Base-by-base conservation (phyloP, 192 early-diverging fungal genomes). In the Lobosporangium transversale region DNA sequence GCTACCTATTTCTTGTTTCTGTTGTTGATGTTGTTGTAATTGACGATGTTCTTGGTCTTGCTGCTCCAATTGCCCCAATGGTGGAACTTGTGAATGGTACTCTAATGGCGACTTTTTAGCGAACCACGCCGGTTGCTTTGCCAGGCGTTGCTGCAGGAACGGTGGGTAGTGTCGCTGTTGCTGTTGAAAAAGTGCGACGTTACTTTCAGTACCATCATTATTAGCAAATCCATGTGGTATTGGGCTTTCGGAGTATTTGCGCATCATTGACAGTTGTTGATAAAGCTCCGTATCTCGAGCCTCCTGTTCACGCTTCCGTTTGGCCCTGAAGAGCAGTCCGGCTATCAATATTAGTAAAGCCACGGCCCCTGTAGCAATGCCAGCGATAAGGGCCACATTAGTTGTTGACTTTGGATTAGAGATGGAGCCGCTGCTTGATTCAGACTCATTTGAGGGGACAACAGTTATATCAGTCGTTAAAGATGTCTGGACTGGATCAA, bases 71-170 rank as follows among this genome's bases (percentile, higher is more conserved):
- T 55, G 53, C 3, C 26, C 47, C 0, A 62, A 33, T 31, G 69
- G 35, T 29, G 69, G 61, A 0, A 51, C 52, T 23, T 67, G 73
- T 14, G 17, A 54, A 15, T 76, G 56, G 33, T 66, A 66, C 42
- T 75, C 71, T 0, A 75, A 40, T 9, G 71, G 71, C 8, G 64
- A 76, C 30, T 76, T 76, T 49, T 60, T 26, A 1, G 43, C 27
- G 44, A 76, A 62, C 63, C 63, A 76, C 4, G 51, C 73, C 2
- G 73, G 59, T n/a, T 62, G 73, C 36, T 44, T 62, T 18, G 18
- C 26, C 8, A 52, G 10, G n/a, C n/a, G n/a, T n/a, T n/a, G n/a
- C n/a, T n/a, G n/a, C n/a, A n/a, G n/a, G n/a, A n/a, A n/a, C n/a
- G n/a, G n/a, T n/a, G n/a, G n/a, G n/a, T n/a, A n/a, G n/a, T n/a